Percentiles rank a stretch among this genome's conserved stretches.
These are phyloP conservation scores for Fusarium siculi DNA, from an alignment of 2,329 filamentous ascomycete species.

Conservation along the genomic window DNA sequence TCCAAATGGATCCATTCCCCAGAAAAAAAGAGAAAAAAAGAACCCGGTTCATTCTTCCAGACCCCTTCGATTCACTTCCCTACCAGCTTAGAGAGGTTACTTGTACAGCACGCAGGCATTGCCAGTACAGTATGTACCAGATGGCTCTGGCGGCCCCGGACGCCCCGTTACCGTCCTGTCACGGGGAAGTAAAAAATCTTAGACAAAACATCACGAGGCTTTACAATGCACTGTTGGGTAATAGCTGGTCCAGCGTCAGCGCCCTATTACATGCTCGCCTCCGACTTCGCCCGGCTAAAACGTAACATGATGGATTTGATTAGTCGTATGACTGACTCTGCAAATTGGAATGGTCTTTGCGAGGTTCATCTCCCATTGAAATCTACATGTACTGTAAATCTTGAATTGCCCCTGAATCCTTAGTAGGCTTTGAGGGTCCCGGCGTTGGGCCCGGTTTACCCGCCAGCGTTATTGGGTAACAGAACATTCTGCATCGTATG, in stretches of 20 bases:
- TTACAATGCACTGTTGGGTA: conserved; percentile 38
- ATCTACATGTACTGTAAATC: conserved; percentile 18
- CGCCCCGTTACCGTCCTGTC: conserved; percentile 30
- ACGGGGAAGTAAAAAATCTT: conserved; percentile 34
- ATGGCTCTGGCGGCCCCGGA: conserved; percentile 26
- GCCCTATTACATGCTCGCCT: conserved; percentile 16
- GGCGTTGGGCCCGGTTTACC: conserved; percentile 23
- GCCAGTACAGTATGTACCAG: conserved; percentile 21
- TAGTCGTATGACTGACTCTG: conserved; percentile 41
- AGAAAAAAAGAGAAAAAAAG: conserved; percentile 6
- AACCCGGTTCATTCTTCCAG: conserved; percentile 34
- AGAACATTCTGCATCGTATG: conserved; percentile 24
- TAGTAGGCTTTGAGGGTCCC: conserved; percentile 10
- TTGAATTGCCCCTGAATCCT: conserved; percentile 17
- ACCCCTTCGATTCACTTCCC: conserved; percentile 32
- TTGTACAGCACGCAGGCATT: conserved; percentile 28
- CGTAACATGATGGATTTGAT: conserved; percentile 33
- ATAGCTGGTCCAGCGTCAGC: conserved; percentile 34
- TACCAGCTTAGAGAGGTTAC: conserved; percentile 23
- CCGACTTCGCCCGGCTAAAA: conserved; percentile 39
- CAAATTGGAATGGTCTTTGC: conserved; percentile 14
- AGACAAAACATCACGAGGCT: conserved; percentile 33
- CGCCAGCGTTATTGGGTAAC: conserved; percentile 27
- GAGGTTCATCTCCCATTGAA: conserved; percentile 18
- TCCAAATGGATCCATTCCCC: conserved; percentile 27